Base-by-base conservation (phyloP, 495 filamentous ascomycete species). In the Hapsidospora chrysogenum region DNA sequence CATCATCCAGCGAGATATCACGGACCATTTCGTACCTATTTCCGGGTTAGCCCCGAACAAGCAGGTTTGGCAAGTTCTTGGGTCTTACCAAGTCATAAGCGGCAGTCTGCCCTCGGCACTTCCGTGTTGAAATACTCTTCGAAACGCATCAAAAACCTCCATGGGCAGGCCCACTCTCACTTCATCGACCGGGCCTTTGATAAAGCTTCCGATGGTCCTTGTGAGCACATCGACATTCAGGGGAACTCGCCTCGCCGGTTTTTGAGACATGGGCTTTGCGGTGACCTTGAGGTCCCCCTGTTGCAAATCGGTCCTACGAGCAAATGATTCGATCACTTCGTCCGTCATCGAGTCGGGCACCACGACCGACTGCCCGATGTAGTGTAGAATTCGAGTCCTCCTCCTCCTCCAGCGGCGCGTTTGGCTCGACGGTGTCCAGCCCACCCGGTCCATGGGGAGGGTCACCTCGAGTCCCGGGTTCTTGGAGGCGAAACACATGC, bases 101-200 rank as follows among this genome's bases (percentile, higher is more conserved):
- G 31, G 31, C 3, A 33, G 31, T 21, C 31, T 33, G n/a, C 31
- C 31, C 11, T 22, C 11, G 18, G 20, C 31, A 21, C 14, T 14
- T 14, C 31, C 31, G 16, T 33, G 17, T 22, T 20, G 11, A 33
- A 21, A 14, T 21, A 33, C 31, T 33, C 18, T 33, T 21, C n/a
- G n/a, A n/a, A 33, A 21, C 8, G 18, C 31, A 6, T 52, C 39
- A 14, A 52, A 44, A 7, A 40, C 36, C 11, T 47, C 41, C 26
- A 39, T 33, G 17, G 29, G 25, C 14, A 31, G 33, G 9, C 6
- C 17, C 9, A 23, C 34, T 31, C 38, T 39, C 15, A 16, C 25
- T 29, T 35, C 17, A 9, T 29, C 29, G 17, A 34, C 13, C 32
- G 16, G 29, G 20, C 14, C 16, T 17, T 19, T 14, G 11, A 8